These are phyloP conservation scores for Silene noctiflora DNA, from an alignment of 179 eudicot species.

Conservation along the genomic window DNA sequence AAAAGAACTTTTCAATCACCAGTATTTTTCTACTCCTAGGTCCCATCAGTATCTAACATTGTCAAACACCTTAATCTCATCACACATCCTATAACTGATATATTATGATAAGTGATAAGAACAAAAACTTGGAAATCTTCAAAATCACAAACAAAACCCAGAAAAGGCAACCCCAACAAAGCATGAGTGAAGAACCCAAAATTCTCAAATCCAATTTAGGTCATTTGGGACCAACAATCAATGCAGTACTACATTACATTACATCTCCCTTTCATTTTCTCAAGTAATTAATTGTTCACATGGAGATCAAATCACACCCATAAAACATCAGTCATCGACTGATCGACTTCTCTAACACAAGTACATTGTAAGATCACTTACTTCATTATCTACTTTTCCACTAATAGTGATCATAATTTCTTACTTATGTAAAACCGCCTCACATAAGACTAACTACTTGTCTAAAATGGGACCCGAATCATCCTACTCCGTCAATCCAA, in stretches of 20 bases:
- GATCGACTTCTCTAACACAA: background rate
- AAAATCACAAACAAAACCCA: constrained; percentile 2
- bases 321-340: background rate
- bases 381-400: no score
- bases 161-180: constrained; percentile 20
- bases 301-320: constrained; percentile 7
- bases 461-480: background rate
- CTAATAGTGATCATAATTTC: background rate
- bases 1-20: no score
- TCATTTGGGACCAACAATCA: constrained; percentile 9
- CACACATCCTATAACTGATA: no score
- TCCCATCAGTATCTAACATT: no score
- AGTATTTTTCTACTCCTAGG: no score
- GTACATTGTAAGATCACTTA: background rate
- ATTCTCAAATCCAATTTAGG: background rate
- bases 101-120: no score
- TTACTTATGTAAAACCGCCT: no score
- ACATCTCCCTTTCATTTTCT: constrained; percentile 2
- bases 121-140: background rate
- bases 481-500: constrained; percentile 10
- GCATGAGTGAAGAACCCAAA: constrained; percentile 6
- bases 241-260: background rate
- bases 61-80: no score
- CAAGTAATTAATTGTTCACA: constrained; percentile 16
- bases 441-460: no score